Percentiles rank a stretch among this genome's conserved stretches.
Conservation (phyloP, 1,284 basidiomycete species). For the Trametes polyzona region DNA sequence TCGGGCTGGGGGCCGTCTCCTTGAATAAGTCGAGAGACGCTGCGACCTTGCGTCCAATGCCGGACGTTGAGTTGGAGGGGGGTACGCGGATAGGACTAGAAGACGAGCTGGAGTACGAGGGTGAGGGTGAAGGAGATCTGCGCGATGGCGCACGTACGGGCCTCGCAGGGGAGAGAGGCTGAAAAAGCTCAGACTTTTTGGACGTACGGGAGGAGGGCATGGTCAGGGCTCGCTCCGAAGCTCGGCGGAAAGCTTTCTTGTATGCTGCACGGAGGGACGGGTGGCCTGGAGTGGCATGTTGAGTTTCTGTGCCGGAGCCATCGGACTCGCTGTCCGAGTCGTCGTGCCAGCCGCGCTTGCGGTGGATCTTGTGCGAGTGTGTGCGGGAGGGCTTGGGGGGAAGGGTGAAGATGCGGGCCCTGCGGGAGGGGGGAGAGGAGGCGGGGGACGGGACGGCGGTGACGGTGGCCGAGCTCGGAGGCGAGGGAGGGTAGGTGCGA, state of each 20-base stretch:
- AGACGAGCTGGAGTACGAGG: constrained; percentile 49
- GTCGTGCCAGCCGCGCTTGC: constrained; percentile 25
- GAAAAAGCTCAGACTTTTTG: constrained; percentile 29
- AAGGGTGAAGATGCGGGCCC: constrained; percentile 26
- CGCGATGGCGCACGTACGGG: constrained; percentile 42
- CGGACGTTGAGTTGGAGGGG: constrained; percentile 39
- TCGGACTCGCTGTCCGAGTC: constrained; percentile 29
- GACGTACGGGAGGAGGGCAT: constrained; percentile 33
- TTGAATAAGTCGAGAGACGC: constrained; percentile 80
- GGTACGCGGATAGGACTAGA: constrained; percentile 27
- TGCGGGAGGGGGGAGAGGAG: constrained; percentile 22
- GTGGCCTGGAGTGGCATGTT: constrained; percentile 15
- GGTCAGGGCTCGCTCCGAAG: constrained; percentile 35
- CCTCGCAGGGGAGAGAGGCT: constrained; percentile 32
- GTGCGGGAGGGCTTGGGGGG: constrained; percentile 28
- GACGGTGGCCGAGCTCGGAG: constrained; percentile 28
- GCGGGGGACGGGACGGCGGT: constrained; percentile 27
- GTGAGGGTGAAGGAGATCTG: constrained; percentile 39
- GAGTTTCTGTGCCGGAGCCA: constrained; percentile 33
- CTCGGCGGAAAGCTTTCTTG: constrained; percentile 29
- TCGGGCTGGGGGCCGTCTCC: constrained; percentile 56
- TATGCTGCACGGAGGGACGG: constrained; percentile 25
- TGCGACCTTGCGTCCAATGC: constrained; percentile 79
- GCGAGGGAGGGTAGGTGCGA: constrained; percentile 30
- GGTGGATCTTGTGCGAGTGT: constrained; percentile 30